phyloP scores from a whole-genome alignment of 1,139 yeast genomes.

The Spencermartinsiella ligniputridi region DNA sequence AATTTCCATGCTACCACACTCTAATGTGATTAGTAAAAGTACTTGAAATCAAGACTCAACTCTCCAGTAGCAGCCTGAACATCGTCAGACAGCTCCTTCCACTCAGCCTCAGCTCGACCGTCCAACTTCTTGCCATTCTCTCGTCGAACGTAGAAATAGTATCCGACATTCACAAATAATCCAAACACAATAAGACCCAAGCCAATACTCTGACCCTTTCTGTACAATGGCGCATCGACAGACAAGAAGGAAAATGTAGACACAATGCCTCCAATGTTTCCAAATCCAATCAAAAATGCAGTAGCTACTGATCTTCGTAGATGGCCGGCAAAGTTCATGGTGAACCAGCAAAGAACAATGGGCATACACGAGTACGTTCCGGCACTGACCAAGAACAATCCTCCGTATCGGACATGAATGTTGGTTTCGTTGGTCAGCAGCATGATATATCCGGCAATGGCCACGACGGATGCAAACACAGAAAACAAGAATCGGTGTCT shows the following conservation, averaged over 20 bases:
- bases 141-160: slow-evolving; percentile 36
- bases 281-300: slow-evolving; percentile 75
- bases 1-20: too few relatives aligned
- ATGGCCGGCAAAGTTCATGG: slow-evolving; percentile 67
- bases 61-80: slow-evolving; percentile 57
- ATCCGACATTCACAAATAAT: slow-evolving; percentile 42
- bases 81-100: slow-evolving; percentile 41
- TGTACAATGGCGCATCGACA: slow-evolving; percentile 55
- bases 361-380: slow-evolving; percentile 78
- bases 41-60: slow-evolving; percentile 54
- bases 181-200: slow-evolving; percentile 52
- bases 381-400: slow-evolving; percentile 60
- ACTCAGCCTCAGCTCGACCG: slow-evolving; percentile 37
- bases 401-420: slow-evolving; percentile 53
- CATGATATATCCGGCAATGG: slow-evolving; percentile 55
- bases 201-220: slow-evolving; percentile 54
- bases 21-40: slow-evolving; percentile 43
- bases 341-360: slow-evolving; percentile 65
- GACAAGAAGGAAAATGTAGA: slow-evolving; percentile 58
- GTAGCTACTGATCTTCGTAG: slow-evolving; percentile 67
- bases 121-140: slow-evolving; percentile 35
- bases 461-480: slow-evolving; percentile 39
- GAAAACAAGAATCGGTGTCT: slow-evolving; percentile 49
- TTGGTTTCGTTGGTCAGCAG: slow-evolving; percentile 35
- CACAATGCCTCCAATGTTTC: slow-evolving; percentile 78